These are phyloP conservation scores for Tulasnella sp. DNA, from an alignment of 768 basidiomycete genomes.

Conservation along the genomic window DNA sequence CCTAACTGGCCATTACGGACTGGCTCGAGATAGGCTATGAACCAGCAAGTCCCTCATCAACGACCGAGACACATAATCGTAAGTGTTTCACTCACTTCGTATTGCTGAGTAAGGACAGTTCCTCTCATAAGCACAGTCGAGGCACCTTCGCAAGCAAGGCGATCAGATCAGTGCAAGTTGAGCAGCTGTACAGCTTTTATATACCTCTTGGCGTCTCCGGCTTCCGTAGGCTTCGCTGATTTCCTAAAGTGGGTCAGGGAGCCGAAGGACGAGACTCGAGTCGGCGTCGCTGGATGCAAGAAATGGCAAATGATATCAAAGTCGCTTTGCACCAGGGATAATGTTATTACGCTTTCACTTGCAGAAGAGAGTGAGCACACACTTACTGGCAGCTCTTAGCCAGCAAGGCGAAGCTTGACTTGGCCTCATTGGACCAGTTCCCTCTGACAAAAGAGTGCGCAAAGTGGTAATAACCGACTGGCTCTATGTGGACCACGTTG, in stretches of 20 bases:
- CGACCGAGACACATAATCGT: not conserved
- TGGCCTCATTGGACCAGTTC: constrained; percentile 60
- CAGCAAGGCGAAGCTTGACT: constrained; percentile 73
- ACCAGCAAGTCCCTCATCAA: not conserved
- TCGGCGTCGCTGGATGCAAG: constrained; percentile 53
- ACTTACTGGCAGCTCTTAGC: constrained; percentile 84
- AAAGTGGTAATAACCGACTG: constrained; percentile 80
- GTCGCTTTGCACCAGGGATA: constrained; percentile 41
- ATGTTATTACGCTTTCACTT: not conserved
- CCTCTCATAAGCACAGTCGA: constrained; percentile 61
- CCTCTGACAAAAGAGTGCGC: constrained; percentile 84
- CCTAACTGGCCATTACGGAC: constrained; percentile 40
- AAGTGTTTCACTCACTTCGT: constrained; percentile 50
- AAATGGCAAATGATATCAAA: constrained; percentile 76
- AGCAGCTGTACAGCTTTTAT: no score
- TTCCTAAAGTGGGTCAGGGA: constrained; percentile 75
- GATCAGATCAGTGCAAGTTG: not conserved
- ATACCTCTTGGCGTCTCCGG: constrained; percentile 46
- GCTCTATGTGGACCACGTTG: constrained; percentile 77
- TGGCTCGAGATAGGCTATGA: constrained; percentile 70
- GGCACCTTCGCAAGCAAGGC: constrained; percentile 34
- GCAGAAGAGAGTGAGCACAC: not conserved
- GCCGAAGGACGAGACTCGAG: constrained; percentile 75
- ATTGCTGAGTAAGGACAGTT: constrained; percentile 82
- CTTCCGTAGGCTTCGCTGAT: constrained; percentile 53